Evolutionary conservation across 345 rosid species (phyloP).

Genomic region (Salix exigua): DNA sequence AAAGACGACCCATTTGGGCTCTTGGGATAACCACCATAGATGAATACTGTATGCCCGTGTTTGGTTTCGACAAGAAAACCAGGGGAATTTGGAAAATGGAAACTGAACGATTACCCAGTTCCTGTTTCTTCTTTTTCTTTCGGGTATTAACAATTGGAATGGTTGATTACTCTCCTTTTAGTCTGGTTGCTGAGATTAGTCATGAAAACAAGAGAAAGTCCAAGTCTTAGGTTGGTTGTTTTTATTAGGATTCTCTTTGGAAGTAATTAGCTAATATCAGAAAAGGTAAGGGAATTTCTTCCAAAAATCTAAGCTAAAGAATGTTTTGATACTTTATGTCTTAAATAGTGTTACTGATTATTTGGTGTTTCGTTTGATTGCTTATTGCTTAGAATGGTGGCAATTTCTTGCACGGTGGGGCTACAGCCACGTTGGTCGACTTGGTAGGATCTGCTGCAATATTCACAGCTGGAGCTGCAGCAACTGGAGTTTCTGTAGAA

Average conservation of each 20-base stretch:
- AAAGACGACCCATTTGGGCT: background rate
- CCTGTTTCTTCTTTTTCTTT: background rate
- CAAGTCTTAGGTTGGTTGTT: too few relatives aligned
- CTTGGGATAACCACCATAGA: too few relatives aligned
- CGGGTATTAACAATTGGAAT: too few relatives aligned
- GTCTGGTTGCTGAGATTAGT: too few relatives aligned
- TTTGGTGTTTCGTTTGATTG: background rate
- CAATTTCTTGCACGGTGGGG: conserved; percentile 94
- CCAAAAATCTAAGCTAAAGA: background rate
- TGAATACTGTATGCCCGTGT: too few relatives aligned
- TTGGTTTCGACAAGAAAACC: too few relatives aligned
- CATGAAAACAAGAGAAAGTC: too few relatives aligned
- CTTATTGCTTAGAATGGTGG: conserved; percentile 58
- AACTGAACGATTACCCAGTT: background rate
- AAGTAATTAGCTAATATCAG: background rate
- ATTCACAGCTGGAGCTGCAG: conserved; percentile 43
- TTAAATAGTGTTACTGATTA: background rate
- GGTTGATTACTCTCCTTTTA: too few relatives aligned
- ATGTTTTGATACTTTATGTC: background rate
- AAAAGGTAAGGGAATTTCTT: background rate
- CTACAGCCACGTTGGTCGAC: conserved; percentile 84
- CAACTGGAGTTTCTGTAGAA: conserved; percentile 74
- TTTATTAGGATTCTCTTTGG: background rate
- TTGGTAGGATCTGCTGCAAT: conserved; percentile 77
- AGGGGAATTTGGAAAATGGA: too few relatives aligned